Evolutionary conservation across 768 basidiomycete species (phyloP).

Genomic region (Mycena galopus): DNA sequence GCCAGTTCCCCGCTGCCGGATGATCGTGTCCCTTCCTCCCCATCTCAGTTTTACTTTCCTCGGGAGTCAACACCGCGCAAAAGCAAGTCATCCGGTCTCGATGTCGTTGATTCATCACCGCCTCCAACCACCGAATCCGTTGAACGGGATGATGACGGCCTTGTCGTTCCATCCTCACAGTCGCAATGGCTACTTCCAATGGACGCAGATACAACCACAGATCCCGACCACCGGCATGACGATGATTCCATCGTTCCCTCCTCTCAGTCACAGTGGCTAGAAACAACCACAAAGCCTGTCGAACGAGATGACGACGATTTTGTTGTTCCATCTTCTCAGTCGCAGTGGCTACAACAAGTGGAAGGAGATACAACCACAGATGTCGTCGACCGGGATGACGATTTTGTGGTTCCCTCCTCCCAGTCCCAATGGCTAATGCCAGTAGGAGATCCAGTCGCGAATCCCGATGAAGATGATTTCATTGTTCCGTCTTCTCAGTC

Average conservation of each 20-base stretch:
- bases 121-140: not conserved
- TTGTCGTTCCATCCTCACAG: conserved; percentile 26
- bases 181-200: conserved; percentile 10
- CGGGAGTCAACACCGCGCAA: not conserved
- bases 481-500: too few relatives aligned
- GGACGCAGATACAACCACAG: not conserved
- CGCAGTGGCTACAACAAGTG: conserved; percentile 50
- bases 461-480: too few relatives aligned
- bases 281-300: not conserved
- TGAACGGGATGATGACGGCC: conserved; percentile 31
- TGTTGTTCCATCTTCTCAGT: conserved; percentile 45
- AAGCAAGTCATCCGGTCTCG: not conserved
- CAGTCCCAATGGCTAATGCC: too few relatives aligned
- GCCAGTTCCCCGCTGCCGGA: not conserved
- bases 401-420: too few relatives aligned
- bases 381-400: too few relatives aligned
- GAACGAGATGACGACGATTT: conserved; percentile 31
- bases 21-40: conserved; percentile 16
- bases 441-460: too few relatives aligned
- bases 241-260: conserved; percentile 34
- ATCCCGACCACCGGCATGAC: conserved; percentile 1
- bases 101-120: conserved; percentile 27
- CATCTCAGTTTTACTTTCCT: conserved; percentile 20
- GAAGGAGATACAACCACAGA: conserved; percentile 6
- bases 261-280: conserved; percentile 22